These are phyloP conservation scores for Petunia hybrid DNA, from an alignment of 305 asterid genomes.

Conservation along the genomic window DNA sequence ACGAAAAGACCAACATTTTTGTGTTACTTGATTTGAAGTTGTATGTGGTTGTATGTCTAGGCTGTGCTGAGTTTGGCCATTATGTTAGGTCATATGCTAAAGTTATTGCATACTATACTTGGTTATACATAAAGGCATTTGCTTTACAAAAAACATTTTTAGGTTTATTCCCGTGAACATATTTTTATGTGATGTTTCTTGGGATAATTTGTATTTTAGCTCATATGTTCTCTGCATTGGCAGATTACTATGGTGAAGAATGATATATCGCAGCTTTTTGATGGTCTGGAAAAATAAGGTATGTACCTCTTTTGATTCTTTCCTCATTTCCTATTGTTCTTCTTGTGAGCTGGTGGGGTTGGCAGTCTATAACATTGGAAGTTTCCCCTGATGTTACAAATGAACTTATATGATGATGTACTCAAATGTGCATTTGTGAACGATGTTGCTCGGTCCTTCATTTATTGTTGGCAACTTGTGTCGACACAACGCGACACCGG, in stretches of 20 bases:
- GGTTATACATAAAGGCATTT: neutral
- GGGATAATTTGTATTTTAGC: conserved; percentile 6
- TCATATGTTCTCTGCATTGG: conserved; percentile 33
- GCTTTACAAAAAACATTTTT: neutral
- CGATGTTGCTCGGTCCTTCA: too few species aligned
- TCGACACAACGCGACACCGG: too few species aligned
- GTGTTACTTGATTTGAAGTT: conserved; percentile 19
- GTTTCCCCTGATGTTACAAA: neutral
- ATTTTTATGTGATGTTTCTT: conserved; percentile 15
- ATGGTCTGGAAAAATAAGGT: conserved; percentile 87
- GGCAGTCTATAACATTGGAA: neutral
- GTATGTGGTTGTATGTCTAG: neutral
- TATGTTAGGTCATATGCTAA: conserved; percentile 5
- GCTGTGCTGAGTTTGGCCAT: conserved; percentile 11
- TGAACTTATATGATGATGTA: neutral
- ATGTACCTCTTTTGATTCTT: conserved; percentile 30
- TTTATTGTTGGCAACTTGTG: too few species aligned
- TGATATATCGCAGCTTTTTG: conserved; percentile 84
- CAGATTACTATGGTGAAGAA: conserved; percentile 75
- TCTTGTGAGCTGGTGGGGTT: conserved; percentile 7
- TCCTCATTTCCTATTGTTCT: neutral
- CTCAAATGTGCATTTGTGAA: neutral
- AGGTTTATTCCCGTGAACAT: neutral
- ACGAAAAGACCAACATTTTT: neutral
- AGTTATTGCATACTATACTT: neutral